Conservation (phyloP, 2,329 filamentous ascomycete genomes). For the Colletotrichum sp. region DNA sequence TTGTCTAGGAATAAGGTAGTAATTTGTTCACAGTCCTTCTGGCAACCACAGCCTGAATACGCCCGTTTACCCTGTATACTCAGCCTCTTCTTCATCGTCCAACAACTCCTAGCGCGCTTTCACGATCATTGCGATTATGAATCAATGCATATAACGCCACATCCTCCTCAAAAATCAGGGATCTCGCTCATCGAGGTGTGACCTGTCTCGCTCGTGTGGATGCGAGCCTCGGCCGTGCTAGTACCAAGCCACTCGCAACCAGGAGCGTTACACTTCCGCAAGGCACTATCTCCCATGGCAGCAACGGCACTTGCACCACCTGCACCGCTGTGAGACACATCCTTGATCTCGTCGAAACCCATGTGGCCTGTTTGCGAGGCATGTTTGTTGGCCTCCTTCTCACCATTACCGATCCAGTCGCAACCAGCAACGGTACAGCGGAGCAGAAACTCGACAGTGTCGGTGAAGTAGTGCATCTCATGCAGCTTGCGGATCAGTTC, state of each 20-base stretch:
- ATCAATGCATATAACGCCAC: neutral
- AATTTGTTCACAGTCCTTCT: neutral
- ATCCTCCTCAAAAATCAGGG: slow-evolving; percentile 32
- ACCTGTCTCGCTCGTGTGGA: slow-evolving; percentile 65
- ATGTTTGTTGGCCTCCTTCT: slow-evolving; percentile 67
- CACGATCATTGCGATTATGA: neutral
- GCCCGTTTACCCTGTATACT: neutral
- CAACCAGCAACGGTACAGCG: slow-evolving; percentile 73
- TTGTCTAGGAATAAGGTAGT: neutral
- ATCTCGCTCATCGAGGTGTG: slow-evolving; percentile 53
- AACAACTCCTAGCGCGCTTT: neutral
- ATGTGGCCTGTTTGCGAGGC: slow-evolving; percentile 65
- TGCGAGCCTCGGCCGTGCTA: slow-evolving; percentile 63
- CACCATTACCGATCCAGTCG: slow-evolving; percentile 70
- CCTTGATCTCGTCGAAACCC: slow-evolving; percentile 71
- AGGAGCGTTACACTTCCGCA: slow-evolving; percentile 72
- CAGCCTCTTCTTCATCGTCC: neutral
- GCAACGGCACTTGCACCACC: neutral
- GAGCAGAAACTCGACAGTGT: slow-evolving; percentile 80
- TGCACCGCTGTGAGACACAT: slow-evolving; percentile 47
- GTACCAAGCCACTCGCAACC: slow-evolving; percentile 70
- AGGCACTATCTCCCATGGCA: slow-evolving; percentile 56
- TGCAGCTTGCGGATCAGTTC: slow-evolving; percentile 69
- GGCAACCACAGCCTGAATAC: neutral
- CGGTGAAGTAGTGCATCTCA: slow-evolving; percentile 83